Evolutionary conservation across 306 rosid genomes (phyloP), one percentile per base, ranked within the genome.

Genomic region (Cyclanthera cordifolia): DNA sequence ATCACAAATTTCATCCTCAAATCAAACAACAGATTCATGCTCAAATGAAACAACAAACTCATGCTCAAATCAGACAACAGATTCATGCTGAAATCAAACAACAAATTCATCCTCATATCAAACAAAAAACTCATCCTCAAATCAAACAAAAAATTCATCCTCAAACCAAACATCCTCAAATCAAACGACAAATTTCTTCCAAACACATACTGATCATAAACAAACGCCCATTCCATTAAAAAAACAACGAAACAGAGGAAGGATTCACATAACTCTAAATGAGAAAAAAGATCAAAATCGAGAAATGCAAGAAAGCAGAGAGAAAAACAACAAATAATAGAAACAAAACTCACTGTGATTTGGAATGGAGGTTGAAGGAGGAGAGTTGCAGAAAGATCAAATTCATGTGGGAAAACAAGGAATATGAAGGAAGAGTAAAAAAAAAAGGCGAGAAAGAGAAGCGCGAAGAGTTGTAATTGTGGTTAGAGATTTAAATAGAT

Each of bases 401-500:
- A 1, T 64, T 43, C 34, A 64, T 64, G 37, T 17, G 47, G 24
- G 67, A 56, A 43, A 43, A 64, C 16, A 68, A 25, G 7, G 72
- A 50, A 67, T 3, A 16, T 25, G 57, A 28, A 41, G 3, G 20
- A 51, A 23, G 41, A 7, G 24, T 21, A 0, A n/a, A 34, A 34
- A 34, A 7, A 46, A 43, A n/a, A 27, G 28, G 43, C 19, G 56
- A 67, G 57, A 67, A 19, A 28, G 45, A 54, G 10, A 54, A 13
- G 47, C 28, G 27, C 3, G 27, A 68, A 68, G 47, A 27, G 28
- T 17, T 28, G 72, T 68, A 49, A 68, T 10, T 14, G 73, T n/a
- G 2, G 73, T 69, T 69, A 69, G 73, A 69, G 58, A 32, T 52
- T 69, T 69, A 69, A 69, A 28, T 15, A 69, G 73, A 51, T 51